Base-by-base conservation (phyloP, 352 stramenopile genomes). In the Pythium sukuiense region DNA sequence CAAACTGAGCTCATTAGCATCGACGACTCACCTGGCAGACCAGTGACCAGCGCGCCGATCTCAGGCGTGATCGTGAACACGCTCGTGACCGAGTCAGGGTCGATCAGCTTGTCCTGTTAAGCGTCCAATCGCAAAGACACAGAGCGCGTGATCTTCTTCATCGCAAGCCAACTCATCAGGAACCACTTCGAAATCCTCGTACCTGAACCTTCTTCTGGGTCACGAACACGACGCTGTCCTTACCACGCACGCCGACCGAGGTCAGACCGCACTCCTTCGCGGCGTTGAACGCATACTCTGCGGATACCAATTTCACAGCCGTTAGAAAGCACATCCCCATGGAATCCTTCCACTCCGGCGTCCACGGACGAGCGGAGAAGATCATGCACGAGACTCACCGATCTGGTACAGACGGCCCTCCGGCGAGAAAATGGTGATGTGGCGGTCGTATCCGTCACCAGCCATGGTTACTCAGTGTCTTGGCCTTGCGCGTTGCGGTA, bases 281-380 rank as follows among this genome's bases (percentile, higher is more conserved):
- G n/a, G 95, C 95, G 63, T 99, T 99, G 81, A 99, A 99, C 53
- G 97, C 97, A 84, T 99, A 99, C 77, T 99, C 98, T 97, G 59
- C 20, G 49, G 6, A 53, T 26, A 61, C 5, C 14, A n/a, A 12
- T 59, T 8, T 39, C 37, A 55, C 27, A 32, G 65, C 12, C 24
- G 33, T 45, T 20, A 55, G 30, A 37, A 13, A 2, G 2, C 24
- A 32, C 5, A 12, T 32, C 48, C 20, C 20, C 24, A 30, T 24
- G 37, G n/a, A 14, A 41, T 30, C 6, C 4, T 2, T 9, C 48
- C 20, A 24, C 48, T 55, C 27, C 18, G 20, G 20, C 20, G 20
- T 14, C 2, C 11, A 12, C 11, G 12, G 12, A 24, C 39, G 18
- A 8, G 39, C 8, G 13, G 14, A 6, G 16, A 24, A 48, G 39